These are phyloP conservation scores for Xanthoconium stramineum DNA, from an alignment of 768 basidiomycete genomes.

Conservation along the genomic window DNA sequence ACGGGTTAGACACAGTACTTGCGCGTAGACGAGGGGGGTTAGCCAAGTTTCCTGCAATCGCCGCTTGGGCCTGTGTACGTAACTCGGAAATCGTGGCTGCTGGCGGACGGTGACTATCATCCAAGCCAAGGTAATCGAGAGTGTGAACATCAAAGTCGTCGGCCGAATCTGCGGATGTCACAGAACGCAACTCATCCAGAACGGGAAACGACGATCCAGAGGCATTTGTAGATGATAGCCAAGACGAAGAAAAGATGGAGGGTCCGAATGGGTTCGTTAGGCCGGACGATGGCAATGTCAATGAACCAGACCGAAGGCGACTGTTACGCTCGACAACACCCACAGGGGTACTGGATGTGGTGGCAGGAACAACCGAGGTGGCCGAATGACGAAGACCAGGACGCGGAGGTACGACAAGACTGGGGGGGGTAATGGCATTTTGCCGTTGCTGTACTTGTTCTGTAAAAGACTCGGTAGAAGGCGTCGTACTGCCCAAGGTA, in stretches of 20 bases:
- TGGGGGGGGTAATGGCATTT: slow-evolving; percentile 36
- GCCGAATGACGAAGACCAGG: slow-evolving; percentile 76
- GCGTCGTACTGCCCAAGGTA: slow-evolving; percentile 47
- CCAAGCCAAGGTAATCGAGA: slow-evolving; percentile 93
- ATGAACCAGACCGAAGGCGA: slow-evolving; percentile 87
- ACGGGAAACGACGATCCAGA: slow-evolving; percentile 56
- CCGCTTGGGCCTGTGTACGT: slow-evolving; percentile 86
- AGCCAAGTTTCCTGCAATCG: slow-evolving; percentile 79
- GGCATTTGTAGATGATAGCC: slow-evolving; percentile 67
- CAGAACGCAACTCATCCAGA: slow-evolving; percentile 79
- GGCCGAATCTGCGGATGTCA: slow-evolving; percentile 71
- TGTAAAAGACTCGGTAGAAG: slow-evolving; percentile 49
- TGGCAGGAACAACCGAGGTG: slow-evolving; percentile 54
- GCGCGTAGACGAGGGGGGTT: slow-evolving; percentile 81
- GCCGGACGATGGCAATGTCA: slow-evolving; percentile 78
- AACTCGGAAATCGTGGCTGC: slow-evolving; percentile 88
- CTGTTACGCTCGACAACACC: slow-evolving; percentile 61
- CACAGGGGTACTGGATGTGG: slow-evolving; percentile 38
- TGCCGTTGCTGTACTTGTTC: slow-evolving; percentile 42
- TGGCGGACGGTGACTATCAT: slow-evolving; percentile 73
- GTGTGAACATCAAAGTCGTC: slow-evolving; percentile 94
- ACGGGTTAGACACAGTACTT: slow-evolving; percentile 92
- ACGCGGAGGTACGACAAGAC: slow-evolving; percentile 48
- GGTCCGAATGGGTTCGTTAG: slow-evolving; percentile 83
- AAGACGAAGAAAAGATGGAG: slow-evolving; percentile 86